Evolutionary conservation across 345 rosid species (phyloP), one percentile per base, ranked within the genome.

Genomic region (Brassica juncea): DNA sequence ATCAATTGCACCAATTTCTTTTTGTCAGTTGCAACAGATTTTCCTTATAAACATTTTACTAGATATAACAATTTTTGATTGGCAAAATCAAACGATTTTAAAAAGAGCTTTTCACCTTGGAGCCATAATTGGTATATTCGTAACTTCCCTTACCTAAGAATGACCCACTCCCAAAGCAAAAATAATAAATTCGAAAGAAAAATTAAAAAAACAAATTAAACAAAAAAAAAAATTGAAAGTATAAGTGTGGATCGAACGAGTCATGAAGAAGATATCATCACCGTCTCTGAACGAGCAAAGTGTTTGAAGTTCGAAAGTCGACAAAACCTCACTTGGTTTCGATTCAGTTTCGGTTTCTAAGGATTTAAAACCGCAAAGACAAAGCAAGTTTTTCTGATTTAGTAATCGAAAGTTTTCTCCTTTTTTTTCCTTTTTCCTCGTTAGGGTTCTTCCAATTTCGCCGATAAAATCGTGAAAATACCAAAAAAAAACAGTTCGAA

Each of bases 401-500:
- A 49, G 39, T 16, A 10, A 44, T 66, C 58, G 0, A 44, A 60
- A 68, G 66, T 68, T 74, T 52, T 52, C 1, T 21, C 8, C 2
- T 68, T 35, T 68, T 60, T 39, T 2, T 0, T 3, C 16, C 16
- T 12, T 47, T 32, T 66, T 67, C 42, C 16, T 80, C 19, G 49
- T 80, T 74, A 80, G 79, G 82, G 83, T 74, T 80, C 60, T 80
- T 69, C 9, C 71, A 80, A 19, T 69, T 80, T 74, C 23, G 79
- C 61, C 75, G 47, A 52, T 69, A 62, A 74, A 74, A 23, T 34
- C 65, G 8, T 44, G 5, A 42, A 44, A 32, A 49, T 60, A 15
- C n/a, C 58, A 15, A 30, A 15, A 67, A 19, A 23, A 44, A 2
- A 39, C 2, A 47, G 68, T 64, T 54, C 31, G 23, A 54, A 54